Conservation (phyloP, 352 stramenopile species). For the Thalassiosira ordinaria region DNA sequence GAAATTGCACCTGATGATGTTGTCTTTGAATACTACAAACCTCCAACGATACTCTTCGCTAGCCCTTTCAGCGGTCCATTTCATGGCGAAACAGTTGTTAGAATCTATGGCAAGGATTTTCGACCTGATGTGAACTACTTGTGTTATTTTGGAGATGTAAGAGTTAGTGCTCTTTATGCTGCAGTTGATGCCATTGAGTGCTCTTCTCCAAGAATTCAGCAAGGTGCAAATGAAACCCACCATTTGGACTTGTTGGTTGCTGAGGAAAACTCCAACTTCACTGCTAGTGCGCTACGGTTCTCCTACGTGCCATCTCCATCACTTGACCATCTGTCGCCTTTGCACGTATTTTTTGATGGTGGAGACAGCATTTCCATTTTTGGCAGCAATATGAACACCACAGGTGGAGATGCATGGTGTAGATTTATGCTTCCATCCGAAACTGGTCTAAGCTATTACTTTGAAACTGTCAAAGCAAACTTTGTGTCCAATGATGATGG, state of each 20-base stretch:
- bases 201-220: constrained; percentile 29
- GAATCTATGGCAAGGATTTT: constrained; percentile 89
- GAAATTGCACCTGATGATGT: constrained; percentile 78
- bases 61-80: constrained; percentile 85
- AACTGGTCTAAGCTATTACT: constrained; percentile 1
- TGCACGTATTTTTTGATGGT: constrained; percentile 47
- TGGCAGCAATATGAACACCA: constrained; percentile 46
- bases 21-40: constrained; percentile 86
- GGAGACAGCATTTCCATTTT: constrained; percentile 48
- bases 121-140: constrained; percentile 66
- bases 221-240: neutral
- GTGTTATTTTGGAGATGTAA: constrained; percentile 88
- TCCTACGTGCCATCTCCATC: constrained; percentile 40
- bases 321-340: constrained; percentile 30
- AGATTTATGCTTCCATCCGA: constrained; percentile 43
- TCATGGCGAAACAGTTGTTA: constrained; percentile 88
- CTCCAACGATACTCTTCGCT: constrained; percentile 60
- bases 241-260: constrained; percentile 44
- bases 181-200: constrained; percentile 52
- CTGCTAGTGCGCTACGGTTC: constrained; percentile 38
- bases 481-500: constrained; percentile 29
- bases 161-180: constrained; percentile 31
- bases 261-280: constrained; percentile 49
- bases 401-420: constrained; percentile 49
- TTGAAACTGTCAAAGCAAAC: constrained; percentile 36